Evolutionary conservation across 2,329 filamentous ascomycete genomes (phyloP).

Genomic region (Aspergillus terreus): DNA sequence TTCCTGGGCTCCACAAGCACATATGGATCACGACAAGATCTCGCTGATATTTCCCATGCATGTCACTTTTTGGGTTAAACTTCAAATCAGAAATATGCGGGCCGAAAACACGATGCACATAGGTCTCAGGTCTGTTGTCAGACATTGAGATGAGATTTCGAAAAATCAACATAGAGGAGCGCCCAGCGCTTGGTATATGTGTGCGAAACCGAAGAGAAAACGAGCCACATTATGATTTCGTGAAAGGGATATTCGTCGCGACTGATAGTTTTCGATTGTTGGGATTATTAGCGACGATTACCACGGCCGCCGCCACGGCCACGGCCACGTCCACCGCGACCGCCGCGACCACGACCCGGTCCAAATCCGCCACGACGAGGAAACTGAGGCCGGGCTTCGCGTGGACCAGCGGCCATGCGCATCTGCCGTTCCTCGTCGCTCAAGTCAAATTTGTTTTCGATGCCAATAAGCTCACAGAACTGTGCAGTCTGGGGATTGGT

Average conservation of each 20-base stretch:
- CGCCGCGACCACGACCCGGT: constrained; percentile 14
- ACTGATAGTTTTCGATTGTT: too few relatives aligned
- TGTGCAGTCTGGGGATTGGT: constrained; percentile 79
- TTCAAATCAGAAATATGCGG: too few relatives aligned
- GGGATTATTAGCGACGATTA: background rate
- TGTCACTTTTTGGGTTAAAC: too few relatives aligned
- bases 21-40: too few relatives aligned
- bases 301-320: constrained; percentile 10
- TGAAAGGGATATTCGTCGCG: too few relatives aligned
- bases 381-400: constrained; percentile 11
- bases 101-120: too few relatives aligned
- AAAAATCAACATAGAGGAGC: background rate
- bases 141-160: too few relatives aligned
- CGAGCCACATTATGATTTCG: too few relatives aligned
- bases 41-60: too few relatives aligned
- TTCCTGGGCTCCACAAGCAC: too few relatives aligned
- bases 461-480: constrained; percentile 74
- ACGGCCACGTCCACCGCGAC: constrained; percentile 20
- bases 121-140: too few relatives aligned
- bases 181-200: background rate
- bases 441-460: constrained; percentile 72
- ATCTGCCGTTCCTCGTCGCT: constrained; percentile 65
- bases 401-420: constrained; percentile 58
- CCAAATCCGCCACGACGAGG: constrained; percentile 17
- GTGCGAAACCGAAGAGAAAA: background rate